phyloP scores from a whole-genome alignment of 148 eudicot genomes.

The Rhododendron simsii region DNA sequence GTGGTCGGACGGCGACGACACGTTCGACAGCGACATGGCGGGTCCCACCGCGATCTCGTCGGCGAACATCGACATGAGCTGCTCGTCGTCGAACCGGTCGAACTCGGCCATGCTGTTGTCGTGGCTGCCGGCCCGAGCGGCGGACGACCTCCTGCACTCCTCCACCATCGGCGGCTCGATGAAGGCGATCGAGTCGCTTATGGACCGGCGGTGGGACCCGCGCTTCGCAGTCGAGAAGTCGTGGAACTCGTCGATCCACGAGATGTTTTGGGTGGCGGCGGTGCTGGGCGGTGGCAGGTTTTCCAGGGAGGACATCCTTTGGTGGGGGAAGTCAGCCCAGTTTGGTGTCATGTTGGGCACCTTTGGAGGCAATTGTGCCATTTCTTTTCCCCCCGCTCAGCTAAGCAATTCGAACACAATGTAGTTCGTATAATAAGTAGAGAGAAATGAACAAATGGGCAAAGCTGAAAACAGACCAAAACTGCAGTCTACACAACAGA shows the following conservation, averaged over 20 bases:
- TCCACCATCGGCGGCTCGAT: slow-evolving; percentile 34
- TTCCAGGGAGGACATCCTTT: slow-evolving; percentile 30
- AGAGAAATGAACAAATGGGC: neutral
- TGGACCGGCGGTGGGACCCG: slow-evolving; percentile 55
- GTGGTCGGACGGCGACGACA: slow-evolving; percentile 70
- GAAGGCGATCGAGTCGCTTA: slow-evolving; percentile 70
- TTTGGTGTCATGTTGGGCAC: slow-evolving; percentile 44
- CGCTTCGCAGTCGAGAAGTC: slow-evolving; percentile 67
- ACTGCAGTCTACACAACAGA: slow-evolving; percentile 10
- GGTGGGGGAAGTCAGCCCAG: slow-evolving; percentile 49
- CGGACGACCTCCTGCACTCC: slow-evolving; percentile 27
- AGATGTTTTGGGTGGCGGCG: slow-evolving; percentile 14
- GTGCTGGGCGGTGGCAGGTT: slow-evolving; percentile 12
- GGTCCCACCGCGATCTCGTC: slow-evolving; percentile 37
- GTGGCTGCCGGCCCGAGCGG: neutral
- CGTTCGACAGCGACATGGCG: slow-evolving; percentile 41
- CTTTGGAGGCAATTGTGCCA: slow-evolving; percentile 88
- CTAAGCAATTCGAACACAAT: neutral
- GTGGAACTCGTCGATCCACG: slow-evolving; percentile 78
- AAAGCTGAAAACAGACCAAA: slow-evolving; percentile 1
- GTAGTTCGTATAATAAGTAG: neutral
- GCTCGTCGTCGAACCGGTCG: slow-evolving; percentile 76
- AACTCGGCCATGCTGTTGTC: slow-evolving; percentile 23
- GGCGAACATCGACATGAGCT: slow-evolving; percentile 78
- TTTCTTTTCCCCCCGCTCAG: neutral